Evolutionary conservation across 306 rosid species (phyloP), one percentile per base, ranked within the genome.

Genomic region (Erythrophleum fordii): DNA sequence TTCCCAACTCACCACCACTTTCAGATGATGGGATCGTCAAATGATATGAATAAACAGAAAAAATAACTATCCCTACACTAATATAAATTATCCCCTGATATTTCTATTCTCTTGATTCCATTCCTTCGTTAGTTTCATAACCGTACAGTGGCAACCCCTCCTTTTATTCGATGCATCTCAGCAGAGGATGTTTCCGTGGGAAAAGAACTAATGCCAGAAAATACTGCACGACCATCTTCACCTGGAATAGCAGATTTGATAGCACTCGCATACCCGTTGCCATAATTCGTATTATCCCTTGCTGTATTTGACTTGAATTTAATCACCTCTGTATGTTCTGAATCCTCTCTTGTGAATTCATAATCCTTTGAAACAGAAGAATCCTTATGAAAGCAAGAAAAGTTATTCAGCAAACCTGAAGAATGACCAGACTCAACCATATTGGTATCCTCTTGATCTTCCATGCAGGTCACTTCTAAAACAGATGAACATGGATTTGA

Each of bases 21-120:
- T 84, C 45, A 13, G 87, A 88, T 85, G 97, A 85, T 82, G 91
- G 98, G 92, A 64, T 75, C 72, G 80, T 84, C 84, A 64, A 88
- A 86, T 77, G 80, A 85, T 83, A 81, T 79, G 81, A 84, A 78
- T 22, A 68, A 75, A 39, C 11, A 31, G 80, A 48, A 72, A 75
- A 73, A 77, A 69, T 62, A 75, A 41, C 49, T 25, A 56, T 69
- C 42, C 72, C 80, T 35, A 82, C 6, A 61, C 49, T 66, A 75
- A 73, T 2, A 61, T 55, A 69, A 82, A 81, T 79, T 69, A 59
- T 79, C 83, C 11, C 86, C 83, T 70, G 56, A 64, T 51, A 80
- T 78, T 77, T 77, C 88, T 74, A 82, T 45, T 34, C 69, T 77
- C 80, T 69, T 64, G 44, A 56, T 72, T 55, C 87, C 88, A 37